A percentile compares a stretch with the other conserved stretches of the same genome.
These are phyloP conservation scores for Colletotrichum agaves DNA, from an alignment of 2,329 filamentous ascomycete species.

Conservation along the genomic window DNA sequence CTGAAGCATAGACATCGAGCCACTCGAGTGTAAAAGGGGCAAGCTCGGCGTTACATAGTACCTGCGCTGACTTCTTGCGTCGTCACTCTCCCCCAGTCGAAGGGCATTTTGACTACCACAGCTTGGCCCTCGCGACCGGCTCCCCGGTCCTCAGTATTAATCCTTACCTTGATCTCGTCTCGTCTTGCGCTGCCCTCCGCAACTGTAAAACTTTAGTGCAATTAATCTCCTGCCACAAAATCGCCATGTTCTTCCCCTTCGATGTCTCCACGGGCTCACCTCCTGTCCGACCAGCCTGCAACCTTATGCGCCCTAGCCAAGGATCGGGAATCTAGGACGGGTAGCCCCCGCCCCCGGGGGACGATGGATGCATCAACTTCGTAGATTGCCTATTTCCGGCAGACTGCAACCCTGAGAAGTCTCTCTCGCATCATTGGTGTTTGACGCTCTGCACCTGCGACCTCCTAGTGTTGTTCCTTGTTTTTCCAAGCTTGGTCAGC, in stretches of 20 bases:
- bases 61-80: slow-evolving; percentile 1
- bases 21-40: slow-evolving; percentile 7
- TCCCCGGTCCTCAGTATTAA: slow-evolving; percentile 4
- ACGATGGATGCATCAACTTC: slow-evolving; percentile 12
- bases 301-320: slow-evolving; percentile 23
- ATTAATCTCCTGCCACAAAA: not conserved
- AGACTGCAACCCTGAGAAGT: not conserved
- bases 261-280: not conserved
- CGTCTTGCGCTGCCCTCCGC: slow-evolving; percentile 25
- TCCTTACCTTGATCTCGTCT: slow-evolving; percentile 17
- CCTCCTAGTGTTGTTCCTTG: slow-evolving; percentile 3
- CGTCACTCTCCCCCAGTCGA: slow-evolving; percentile 3
- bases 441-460: slow-evolving; percentile 8
- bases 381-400: not conserved
- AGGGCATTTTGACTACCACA: slow-evolving; percentile 5
- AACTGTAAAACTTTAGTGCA: slow-evolving; percentile 1
- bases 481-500: slow-evolving; percentile 38
- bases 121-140: slow-evolving; percentile 13
- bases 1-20: slow-evolving; percentile 35
- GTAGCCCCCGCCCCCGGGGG: not conserved
- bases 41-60: slow-evolving; percentile 28
- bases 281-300: slow-evolving; percentile 31
- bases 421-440: slow-evolving; percentile 14
- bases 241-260: not conserved
- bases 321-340: not conserved